These are phyloP conservation scores for Porcisia hertigi DNA, from an alignment of 208 protist genomes.

Conservation along the genomic window DNA sequence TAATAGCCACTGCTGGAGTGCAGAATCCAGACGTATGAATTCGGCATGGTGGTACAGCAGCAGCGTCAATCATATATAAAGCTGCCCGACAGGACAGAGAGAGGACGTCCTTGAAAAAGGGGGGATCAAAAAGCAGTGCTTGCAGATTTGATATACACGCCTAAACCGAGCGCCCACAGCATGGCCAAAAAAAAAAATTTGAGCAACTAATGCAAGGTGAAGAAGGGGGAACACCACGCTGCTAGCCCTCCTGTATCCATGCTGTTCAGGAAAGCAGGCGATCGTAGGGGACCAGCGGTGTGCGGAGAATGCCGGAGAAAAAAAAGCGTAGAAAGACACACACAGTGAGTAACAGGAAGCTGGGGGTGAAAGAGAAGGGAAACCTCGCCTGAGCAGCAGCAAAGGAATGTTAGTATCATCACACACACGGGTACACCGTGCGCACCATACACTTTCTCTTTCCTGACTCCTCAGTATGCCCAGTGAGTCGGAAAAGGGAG, in stretches of 20 bases:
- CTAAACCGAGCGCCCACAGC: no score
- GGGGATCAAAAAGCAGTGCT: neutral
- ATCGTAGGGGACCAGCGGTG: neutral
- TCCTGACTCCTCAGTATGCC: no score
- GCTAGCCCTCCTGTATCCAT: neutral
- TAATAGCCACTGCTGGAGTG: constrained; percentile 57
- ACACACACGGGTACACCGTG: no score
- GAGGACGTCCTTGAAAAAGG: neutral
- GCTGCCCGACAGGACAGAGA: neutral
- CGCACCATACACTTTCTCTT: no score
- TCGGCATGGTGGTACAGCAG: constrained; percentile 14
- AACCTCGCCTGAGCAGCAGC: no score
- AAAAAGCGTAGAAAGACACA: neutral
- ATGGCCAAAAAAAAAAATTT: no score
- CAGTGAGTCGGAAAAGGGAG: no score
- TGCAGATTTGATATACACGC: neutral
- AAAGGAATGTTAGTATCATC: no score
- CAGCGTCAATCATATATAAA: neutral
- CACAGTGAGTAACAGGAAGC: neutral
- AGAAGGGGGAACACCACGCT: neutral
- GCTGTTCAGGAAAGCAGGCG: neutral
- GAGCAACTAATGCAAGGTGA: neutral
- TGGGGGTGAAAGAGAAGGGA: neutral
- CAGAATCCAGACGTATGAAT: constrained; percentile 54
- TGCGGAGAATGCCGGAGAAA: neutral